Base-by-base conservation (phyloP, 768 basidiomycete species). In the Panellus pusillus region DNA sequence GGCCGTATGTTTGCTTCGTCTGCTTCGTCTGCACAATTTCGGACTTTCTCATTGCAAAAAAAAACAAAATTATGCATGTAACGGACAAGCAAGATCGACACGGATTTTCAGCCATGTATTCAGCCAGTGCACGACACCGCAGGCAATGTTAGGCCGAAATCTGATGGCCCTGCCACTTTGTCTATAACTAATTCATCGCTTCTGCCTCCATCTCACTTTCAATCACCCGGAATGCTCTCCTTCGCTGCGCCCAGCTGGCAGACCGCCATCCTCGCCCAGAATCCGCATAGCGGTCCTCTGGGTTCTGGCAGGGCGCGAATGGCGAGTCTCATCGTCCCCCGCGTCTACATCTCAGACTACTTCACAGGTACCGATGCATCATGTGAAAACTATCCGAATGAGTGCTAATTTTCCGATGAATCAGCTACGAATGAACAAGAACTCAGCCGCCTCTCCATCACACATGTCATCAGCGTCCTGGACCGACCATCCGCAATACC, bases 391-490 rank as follows among this genome's bases (percentile, higher is more conserved):
- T 4, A 74, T 75, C 49, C 70, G 89, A 15, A 55, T 60, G 15
- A 24, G 32, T 11, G 8, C 3, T 35, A 35, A 35, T 14, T 9
- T 14, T 35, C 8, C 24, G 24, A 24, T 24, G 24, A 24, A 24
- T 6, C 32, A 35, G 86, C 12, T 11, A 66, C 66, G 20, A 69
- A 82, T 62, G 66, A 65, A 11, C 72, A 73, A 4, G 74, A 75
- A 51, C 71, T 89, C n/a, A 53, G 60, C 11, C 69, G 68, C 18
- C 77, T 89, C 6, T 85, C 84, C 6, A 80, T 90, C 58, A 91
- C 89, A 1, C 90, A 91, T 69, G 72, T 91, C 55, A 68, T 91
- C 24, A 86, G 84, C 20, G 77, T 85, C 29, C 56, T 90, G 42
- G 86, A 90, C 51, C 58, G 69, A 32, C 69, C 70, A 17, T 79